Evolutionary conservation across 768 basidiomycete species (phyloP).

Genomic region (Dentipellis sp.): DNA sequence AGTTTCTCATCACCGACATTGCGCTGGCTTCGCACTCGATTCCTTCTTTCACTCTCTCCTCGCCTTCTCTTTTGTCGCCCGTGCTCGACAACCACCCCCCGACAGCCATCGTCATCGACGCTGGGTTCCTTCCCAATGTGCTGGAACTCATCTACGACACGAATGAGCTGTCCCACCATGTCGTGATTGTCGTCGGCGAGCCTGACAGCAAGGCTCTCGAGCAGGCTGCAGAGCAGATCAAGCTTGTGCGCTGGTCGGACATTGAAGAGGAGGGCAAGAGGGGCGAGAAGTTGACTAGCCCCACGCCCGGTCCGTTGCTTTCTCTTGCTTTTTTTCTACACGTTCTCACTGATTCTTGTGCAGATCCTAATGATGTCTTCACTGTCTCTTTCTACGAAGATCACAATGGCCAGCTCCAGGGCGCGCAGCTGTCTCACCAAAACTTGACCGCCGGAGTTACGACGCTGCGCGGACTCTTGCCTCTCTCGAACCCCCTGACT

Average conservation of each 20-base stretch:
- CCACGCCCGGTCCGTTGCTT: constrained; percentile 41
- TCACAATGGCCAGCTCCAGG: constrained; percentile 43
- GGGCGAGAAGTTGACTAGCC: constrained; percentile 32
- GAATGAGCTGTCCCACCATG: constrained; percentile 35
- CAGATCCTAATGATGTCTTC: constrained; percentile 56
- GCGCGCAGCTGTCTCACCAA: constrained; percentile 67
- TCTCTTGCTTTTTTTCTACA: background rate
- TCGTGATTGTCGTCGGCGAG: constrained; percentile 69
- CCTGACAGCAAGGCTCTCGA: constrained; percentile 35
- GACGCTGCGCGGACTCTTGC: constrained; percentile 66
- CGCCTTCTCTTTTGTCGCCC: constrained; percentile 49
- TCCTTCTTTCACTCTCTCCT: constrained; percentile 55
- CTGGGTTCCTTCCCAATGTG: constrained; percentile 55
- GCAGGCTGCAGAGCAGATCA: constrained; percentile 41
- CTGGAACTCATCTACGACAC: constrained; percentile 66
- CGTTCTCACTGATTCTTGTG: too few species aligned
- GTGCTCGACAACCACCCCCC: constrained; percentile 60
- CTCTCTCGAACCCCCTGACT: constrained; percentile 57
- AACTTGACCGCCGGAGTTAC: constrained; percentile 89
- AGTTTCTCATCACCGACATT: constrained; percentile 73
- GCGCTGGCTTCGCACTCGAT: constrained; percentile 67
- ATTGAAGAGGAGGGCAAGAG: constrained; percentile 57
- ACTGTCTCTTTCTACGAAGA: constrained; percentile 58
- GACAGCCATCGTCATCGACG: constrained; percentile 65
- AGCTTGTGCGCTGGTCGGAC: constrained; percentile 58